Conservation (phyloP, 768 basidiomycete species). For the Sarcomyxa edulis region DNA sequence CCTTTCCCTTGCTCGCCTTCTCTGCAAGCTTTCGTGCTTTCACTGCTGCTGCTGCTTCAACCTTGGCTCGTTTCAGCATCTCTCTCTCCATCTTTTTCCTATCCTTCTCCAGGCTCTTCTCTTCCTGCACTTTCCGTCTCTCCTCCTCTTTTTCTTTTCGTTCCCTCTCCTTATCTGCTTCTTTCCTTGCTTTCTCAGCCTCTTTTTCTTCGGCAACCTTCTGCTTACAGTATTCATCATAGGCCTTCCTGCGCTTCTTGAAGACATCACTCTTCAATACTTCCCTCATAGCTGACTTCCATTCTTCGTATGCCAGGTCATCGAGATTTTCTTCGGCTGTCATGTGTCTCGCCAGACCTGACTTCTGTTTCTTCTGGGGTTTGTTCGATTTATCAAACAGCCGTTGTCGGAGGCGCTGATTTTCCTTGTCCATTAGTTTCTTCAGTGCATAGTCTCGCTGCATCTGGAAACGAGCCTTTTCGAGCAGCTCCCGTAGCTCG, state of each 20-base stretch:
- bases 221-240: constrained; percentile 5
- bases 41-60: no score
- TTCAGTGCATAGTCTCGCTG: constrained; percentile 9
- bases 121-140: constrained; percentile 36
- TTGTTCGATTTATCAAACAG: constrained; percentile 8
- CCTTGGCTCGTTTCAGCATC: no score
- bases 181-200: constrained; percentile 4
- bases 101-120: constrained; percentile 40
- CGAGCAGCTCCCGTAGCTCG: constrained; percentile 6
- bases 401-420: constrained; percentile 7
- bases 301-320: constrained; percentile 4
- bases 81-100: constrained; percentile 38
- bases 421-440: constrained; percentile 13
- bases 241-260: constrained; percentile 5
- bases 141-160: constrained; percentile 1
- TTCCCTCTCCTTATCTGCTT: background rate
- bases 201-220: constrained; percentile 7
- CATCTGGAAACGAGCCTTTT: constrained; percentile 2
- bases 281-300: constrained; percentile 3
- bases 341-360: constrained; percentile 8
- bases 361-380: constrained; percentile 6
- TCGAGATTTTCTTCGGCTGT: constrained; percentile 8
- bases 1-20: no score
- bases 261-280: constrained; percentile 1
- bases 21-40: no score